Conservation (phyloP, 768 basidiomycete species). For the Lentinula guzmanii region DNA sequence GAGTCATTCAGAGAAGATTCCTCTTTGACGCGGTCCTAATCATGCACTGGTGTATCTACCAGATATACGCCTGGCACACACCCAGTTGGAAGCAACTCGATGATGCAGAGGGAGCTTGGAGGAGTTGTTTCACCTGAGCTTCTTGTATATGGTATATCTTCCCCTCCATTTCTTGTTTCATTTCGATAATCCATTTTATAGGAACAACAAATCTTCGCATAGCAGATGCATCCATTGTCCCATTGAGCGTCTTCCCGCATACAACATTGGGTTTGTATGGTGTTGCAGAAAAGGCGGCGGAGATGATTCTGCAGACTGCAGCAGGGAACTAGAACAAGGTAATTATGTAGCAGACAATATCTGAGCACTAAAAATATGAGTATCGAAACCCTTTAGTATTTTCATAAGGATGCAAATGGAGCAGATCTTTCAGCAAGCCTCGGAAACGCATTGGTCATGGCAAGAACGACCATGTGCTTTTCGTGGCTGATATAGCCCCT, state of each 20-base stretch:
- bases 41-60: background rate
- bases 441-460: slow-evolving; percentile 77
- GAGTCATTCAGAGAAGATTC: background rate
- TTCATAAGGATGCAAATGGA: slow-evolving; percentile 34
- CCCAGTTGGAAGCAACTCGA: slow-evolving; percentile 12
- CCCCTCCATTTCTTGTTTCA: background rate
- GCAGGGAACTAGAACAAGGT: background rate
- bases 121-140: slow-evolving; percentile 12
- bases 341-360: background rate
- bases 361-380: background rate
- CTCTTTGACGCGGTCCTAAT: background rate
- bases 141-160: slow-evolving; percentile 8
- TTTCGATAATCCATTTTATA: background rate
- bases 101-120: slow-evolving; percentile 13
- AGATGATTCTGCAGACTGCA: slow-evolving; percentile 13
- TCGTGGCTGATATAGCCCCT: slow-evolving; percentile 96
- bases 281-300: slow-evolving; percentile 19
- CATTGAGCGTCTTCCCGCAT: slow-evolving; percentile 19
- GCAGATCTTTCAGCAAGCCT: slow-evolving; percentile 55
- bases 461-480: slow-evolving; percentile 89
- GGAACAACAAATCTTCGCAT: slow-evolving; percentile 18
- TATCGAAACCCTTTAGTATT: too few species aligned
- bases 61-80: slow-evolving; percentile 12
- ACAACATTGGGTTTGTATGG: slow-evolving; percentile 21
- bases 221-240: slow-evolving; percentile 22